Evolutionary conservation across 768 basidiomycete species (phyloP).

Genomic region (Agaricus blazei): DNA sequence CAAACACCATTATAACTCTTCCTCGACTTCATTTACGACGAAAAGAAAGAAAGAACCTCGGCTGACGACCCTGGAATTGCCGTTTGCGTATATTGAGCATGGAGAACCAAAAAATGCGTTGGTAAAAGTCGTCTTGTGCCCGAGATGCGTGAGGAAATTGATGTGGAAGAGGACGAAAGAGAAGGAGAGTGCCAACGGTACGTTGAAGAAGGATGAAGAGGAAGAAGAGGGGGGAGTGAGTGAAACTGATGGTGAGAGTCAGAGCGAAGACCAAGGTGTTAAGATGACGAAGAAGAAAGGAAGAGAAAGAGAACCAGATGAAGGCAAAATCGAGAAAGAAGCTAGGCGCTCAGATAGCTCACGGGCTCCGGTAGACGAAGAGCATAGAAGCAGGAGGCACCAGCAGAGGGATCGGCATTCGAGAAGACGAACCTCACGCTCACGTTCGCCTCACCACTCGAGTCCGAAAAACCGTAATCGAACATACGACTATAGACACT

Average conservation of each 20-base stretch:
- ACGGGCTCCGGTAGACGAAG: background rate
- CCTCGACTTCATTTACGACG: background rate
- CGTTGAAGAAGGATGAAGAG: background rate
- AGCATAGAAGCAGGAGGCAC: constrained; percentile 2
- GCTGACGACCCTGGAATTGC: constrained; percentile 80
- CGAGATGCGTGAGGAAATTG: constrained; percentile 74
- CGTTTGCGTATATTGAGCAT: constrained; percentile 83
- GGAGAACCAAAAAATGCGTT: constrained; percentile 73
- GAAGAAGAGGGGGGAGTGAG: constrained; percentile 1
- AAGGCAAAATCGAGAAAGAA: background rate
- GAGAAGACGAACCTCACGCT: background rate
- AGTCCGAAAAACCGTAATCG: background rate
- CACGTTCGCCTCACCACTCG: background rate
- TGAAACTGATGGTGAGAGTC: constrained; percentile 8
- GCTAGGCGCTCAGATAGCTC: background rate
- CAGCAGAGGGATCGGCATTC: background rate
- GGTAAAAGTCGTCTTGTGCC: constrained; percentile 88
- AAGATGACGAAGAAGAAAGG: constrained; percentile 32
- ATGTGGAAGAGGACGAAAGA: constrained; percentile 54
- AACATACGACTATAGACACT: background rate
- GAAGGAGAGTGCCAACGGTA: background rate
- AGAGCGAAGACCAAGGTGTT: constrained; percentile 10
- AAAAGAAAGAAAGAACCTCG: constrained; percentile 19
- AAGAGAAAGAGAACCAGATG: constrained; percentile 9
- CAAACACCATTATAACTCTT: constrained; percentile 44